Percentiles rank a stretch among this genome's conserved stretches.
phyloP scores from a whole-genome alignment of 805 yeast species.

The Metschnikowia lachancei region DNA sequence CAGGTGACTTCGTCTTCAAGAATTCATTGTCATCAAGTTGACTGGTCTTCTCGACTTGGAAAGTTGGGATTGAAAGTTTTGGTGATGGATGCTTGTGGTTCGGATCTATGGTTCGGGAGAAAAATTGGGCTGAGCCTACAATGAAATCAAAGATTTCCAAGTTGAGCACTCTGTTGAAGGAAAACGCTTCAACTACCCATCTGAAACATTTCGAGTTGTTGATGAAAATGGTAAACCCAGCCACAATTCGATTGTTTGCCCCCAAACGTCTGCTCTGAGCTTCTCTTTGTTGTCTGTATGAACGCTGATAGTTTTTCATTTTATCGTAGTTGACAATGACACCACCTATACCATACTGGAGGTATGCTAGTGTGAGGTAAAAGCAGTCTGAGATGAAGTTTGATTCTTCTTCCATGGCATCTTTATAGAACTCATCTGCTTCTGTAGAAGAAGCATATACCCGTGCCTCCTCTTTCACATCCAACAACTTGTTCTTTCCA shows the following conservation, averaged over 20 bases:
- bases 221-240: constrained; percentile 43
- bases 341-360: constrained; percentile 91
- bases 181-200: constrained; percentile 61
- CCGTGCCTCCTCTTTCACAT: constrained; percentile 78
- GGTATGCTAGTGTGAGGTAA: constrained; percentile 69
- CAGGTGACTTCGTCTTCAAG: constrained; percentile 61
- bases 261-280: constrained; percentile 14
- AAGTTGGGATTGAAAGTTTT: constrained; percentile 50
- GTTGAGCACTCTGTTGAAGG: constrained; percentile 56
- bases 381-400: constrained; percentile 94
- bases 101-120: constrained; percentile 73
- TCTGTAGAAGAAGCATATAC: constrained; percentile 73
- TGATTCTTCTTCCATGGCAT: constrained; percentile 37
- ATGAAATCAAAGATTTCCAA: constrained; percentile 71
- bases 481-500: constrained; percentile 49
- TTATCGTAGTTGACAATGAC: constrained; percentile 54
- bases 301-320: constrained; percentile 46
- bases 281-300: constrained; percentile 41
- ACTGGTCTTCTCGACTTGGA: constrained; percentile 57
- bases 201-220: constrained; percentile 39
- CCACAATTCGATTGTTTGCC: constrained; percentile 8
- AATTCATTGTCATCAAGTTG: constrained; percentile 75
- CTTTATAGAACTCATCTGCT: constrained; percentile 54
- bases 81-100: constrained; percentile 56
- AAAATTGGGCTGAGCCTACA: constrained; percentile 70